Percentiles rank a stretch among this genome's conserved stretches.
phyloP scores from a whole-genome alignment of 768 basidiomycete genomes.

The Fibroporia radiculosa region DNA sequence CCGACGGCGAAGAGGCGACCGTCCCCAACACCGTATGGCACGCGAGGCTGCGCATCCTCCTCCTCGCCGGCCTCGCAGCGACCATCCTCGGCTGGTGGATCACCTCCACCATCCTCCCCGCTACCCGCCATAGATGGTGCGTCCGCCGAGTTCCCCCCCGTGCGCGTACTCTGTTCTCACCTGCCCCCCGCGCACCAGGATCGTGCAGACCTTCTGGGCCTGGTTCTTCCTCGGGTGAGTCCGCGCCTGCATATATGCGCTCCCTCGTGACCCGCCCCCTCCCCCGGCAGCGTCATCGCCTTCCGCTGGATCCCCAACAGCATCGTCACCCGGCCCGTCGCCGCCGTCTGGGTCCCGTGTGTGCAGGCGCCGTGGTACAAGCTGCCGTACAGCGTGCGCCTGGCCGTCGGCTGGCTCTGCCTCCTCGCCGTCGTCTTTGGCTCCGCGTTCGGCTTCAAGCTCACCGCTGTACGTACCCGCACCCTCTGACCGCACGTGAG shows the following conservation, averaged over 20 bases:
- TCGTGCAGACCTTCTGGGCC: constrained; percentile 74
- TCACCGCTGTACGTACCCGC: constrained; percentile 37
- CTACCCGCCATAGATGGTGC: constrained; percentile 72
- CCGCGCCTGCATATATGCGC: neutral
- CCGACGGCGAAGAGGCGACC: constrained; percentile 12
- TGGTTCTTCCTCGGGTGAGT: constrained; percentile 75
- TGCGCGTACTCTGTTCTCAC: neutral
- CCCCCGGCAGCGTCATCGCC: constrained; percentile 45
- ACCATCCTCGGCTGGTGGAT: constrained; percentile 86
- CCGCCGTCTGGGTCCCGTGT: constrained; percentile 58
- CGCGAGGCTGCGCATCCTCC: constrained; percentile 19
- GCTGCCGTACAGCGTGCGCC: constrained; percentile 42
- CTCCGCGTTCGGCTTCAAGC: constrained; percentile 77
- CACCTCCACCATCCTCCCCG: constrained; percentile 56
- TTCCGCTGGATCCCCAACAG: constrained; percentile 80
- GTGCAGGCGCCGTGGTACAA: constrained; percentile 64
- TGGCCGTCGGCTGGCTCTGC: constrained; percentile 67
- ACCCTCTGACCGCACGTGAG: too few relatives aligned
- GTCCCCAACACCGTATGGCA: constrained; percentile 7
- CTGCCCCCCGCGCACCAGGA: constrained; percentile 34
- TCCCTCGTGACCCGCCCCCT: neutral
- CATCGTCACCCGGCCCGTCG: constrained; percentile 62
- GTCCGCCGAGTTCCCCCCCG: constrained; percentile 13
- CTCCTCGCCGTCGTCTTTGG: constrained; percentile 76
- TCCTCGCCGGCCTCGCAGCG: constrained; percentile 44